Percentiles rank a stretch among this genome's conserved stretches.
These are phyloP conservation scores for Mercurialis annua DNA, from an alignment of 345 rosid genomes.

Conservation along the genomic window DNA sequence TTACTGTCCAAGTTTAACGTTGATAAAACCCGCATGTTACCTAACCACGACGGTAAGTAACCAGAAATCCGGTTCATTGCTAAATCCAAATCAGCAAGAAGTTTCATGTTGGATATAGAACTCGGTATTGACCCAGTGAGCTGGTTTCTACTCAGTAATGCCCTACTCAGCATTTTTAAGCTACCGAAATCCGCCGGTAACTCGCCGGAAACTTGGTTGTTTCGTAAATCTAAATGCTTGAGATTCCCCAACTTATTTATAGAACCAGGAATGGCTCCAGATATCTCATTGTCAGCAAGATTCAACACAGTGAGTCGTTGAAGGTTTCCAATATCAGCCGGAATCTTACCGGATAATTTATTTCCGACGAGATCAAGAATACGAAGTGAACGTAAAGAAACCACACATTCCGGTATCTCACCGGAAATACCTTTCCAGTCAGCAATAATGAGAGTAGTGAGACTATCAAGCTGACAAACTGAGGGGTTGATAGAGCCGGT, in stretches of 20 bases:
- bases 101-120: conserved; percentile 51
- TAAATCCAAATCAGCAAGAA: conserved; percentile 85
- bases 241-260: conserved; percentile 52
- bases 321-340: conserved; percentile 59
- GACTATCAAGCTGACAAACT: conserved; percentile 63
- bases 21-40: conserved; percentile 75
- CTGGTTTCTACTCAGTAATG: conserved; percentile 62
- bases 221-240: conserved; percentile 71
- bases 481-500: conserved; percentile 75
- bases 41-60: conserved; percentile 55
- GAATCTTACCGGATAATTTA: conserved; percentile 61
- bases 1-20: conserved; percentile 67
- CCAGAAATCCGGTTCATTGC: conserved; percentile 65
- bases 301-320: conserved; percentile 57
- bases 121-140: conserved; percentile 65
- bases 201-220: conserved; percentile 57
- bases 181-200: conserved; percentile 68
- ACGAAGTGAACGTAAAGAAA: conserved; percentile 58
- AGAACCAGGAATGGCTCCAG: conserved; percentile 63
- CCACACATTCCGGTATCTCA: conserved; percentile 58
- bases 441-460: conserved; percentile 58
- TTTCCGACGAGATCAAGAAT: conserved; percentile 81
- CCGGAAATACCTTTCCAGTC: conserved; percentile 91
- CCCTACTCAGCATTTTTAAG: conserved; percentile 76
- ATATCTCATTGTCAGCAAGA: conserved; percentile 70